phyloP scores from a whole-genome alignment of 257 asterid species.

The Ballota nigra region DNA sequence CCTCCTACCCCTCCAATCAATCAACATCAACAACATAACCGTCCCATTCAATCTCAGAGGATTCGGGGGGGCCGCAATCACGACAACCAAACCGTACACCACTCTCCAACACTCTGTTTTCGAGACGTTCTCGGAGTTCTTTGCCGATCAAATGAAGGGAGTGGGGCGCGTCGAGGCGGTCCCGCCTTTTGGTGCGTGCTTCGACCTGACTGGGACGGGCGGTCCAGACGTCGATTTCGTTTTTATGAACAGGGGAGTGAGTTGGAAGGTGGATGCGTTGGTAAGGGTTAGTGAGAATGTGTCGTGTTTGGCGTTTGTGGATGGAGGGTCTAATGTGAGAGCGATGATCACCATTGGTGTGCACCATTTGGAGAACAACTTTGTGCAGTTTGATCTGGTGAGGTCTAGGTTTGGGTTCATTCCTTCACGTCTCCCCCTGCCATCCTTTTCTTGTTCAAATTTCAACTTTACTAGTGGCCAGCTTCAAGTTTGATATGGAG shows the following conservation, averaged over 20 bases:
- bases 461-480: slow-evolving; percentile 16
- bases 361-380: slow-evolving; percentile 19
- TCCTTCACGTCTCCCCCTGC: slow-evolving; percentile 1
- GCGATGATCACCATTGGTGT: slow-evolving; percentile 27
- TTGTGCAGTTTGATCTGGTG: slow-evolving; percentile 30
- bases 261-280: slow-evolving; percentile 25
- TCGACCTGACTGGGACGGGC: slow-evolving; percentile 21
- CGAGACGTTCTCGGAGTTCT: slow-evolving; percentile 25
- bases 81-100: slow-evolving; percentile 49
- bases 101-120: slow-evolving; percentile 34
- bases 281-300: slow-evolving; percentile 22
- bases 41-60: slow-evolving; percentile 33
- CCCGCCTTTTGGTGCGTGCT: slow-evolving; percentile 46
- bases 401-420: slow-evolving; percentile 23
- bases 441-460: slow-evolving; percentile 17
- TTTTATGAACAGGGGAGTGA: slow-evolving; percentile 23
- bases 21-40: slow-evolving; percentile 28
- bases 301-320: slow-evolving; percentile 29
- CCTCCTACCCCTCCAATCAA: slow-evolving; percentile 32
- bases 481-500: slow-evolving; percentile 4
- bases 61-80: slow-evolving; percentile 36
- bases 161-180: slow-evolving; percentile 34
- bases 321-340: slow-evolving; percentile 26
- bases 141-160: slow-evolving; percentile 19
- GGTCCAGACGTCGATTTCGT: slow-evolving; percentile 43